A percentile compares a stretch with the other conserved stretches of the same genome.
phyloP scores from a whole-genome alignment of 176 grass and related monocot genomes.

The Areca catechu region DNA sequence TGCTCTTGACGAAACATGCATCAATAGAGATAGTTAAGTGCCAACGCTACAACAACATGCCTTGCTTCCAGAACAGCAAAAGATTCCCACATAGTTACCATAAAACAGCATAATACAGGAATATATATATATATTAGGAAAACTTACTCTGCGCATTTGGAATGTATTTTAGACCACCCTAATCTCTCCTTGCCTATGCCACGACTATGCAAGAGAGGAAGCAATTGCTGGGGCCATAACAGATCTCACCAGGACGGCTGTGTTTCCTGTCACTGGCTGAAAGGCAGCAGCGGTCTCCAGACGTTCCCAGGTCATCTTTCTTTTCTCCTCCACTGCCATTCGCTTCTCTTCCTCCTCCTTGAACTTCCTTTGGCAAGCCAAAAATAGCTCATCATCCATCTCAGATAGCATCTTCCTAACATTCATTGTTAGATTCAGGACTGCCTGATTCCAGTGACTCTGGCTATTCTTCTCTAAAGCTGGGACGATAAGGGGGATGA shows the following conservation, averaged over 20 bases:
- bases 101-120: constrained; percentile 1
- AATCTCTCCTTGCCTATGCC: not conserved
- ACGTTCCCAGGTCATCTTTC: constrained; percentile 53
- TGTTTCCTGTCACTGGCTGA: constrained; percentile 76
- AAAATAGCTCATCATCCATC: constrained; percentile 69
- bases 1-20: not conserved
- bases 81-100: constrained; percentile 12
- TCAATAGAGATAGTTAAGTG: not conserved
- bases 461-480: constrained; percentile 58
- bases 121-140: constrained; percentile 1
- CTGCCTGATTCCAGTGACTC: constrained; percentile 83
- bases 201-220: constrained; percentile 6
- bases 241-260: constrained; percentile 69
- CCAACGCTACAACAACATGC: no score
- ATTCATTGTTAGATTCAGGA: constrained; percentile 68
- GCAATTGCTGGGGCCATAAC: constrained; percentile 1
- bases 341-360: constrained; percentile 65
- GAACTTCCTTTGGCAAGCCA: constrained; percentile 43
- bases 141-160: not conserved
- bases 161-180: no score
- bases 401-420: constrained; percentile 83
- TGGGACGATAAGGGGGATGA: constrained; percentile 72
- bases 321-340: constrained; percentile 30
- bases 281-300: constrained; percentile 62
- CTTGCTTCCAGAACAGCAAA: constrained; percentile 2